Conservation (phyloP, 169 alveolate species). For the Theileria sp. region DNA sequence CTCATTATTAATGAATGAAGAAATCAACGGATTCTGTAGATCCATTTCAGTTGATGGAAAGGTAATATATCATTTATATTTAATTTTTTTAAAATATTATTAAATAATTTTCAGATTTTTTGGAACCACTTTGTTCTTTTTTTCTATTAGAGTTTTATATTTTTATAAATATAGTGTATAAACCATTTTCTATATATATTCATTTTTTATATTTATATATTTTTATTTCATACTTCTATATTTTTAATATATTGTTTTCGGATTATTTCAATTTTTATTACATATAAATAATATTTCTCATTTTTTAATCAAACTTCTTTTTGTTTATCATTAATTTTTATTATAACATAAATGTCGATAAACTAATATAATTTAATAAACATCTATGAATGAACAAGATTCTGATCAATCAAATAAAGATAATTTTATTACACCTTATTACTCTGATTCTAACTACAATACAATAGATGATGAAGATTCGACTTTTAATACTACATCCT, state of each 20-base stretch:
- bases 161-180: not conserved
- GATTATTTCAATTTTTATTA: not conserved
- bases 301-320: not conserved
- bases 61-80: not conserved
- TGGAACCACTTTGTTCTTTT: conserved; percentile 51
- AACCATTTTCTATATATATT: not conserved
- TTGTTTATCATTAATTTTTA: too few species aligned
- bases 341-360: not conserved
- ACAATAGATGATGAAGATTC: not conserved
- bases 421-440: not conserved
- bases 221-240: not conserved
- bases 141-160: not conserved
- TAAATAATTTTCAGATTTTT: not conserved
- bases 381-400: not conserved
- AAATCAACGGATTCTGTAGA: conserved; percentile 30
- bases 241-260: not conserved
- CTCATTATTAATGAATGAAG: conserved; percentile 42
- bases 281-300: not conserved
- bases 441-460: not conserved
- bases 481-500: not conserved
- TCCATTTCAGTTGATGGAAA: conserved; percentile 38
- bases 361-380: too few species aligned
- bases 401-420: not conserved
- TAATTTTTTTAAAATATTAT: not conserved
- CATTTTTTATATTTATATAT: not conserved